These are phyloP conservation scores for Aechmea fasciata DNA, from an alignment of 176 grass and related monocot species.

Conservation along the genomic window DNA sequence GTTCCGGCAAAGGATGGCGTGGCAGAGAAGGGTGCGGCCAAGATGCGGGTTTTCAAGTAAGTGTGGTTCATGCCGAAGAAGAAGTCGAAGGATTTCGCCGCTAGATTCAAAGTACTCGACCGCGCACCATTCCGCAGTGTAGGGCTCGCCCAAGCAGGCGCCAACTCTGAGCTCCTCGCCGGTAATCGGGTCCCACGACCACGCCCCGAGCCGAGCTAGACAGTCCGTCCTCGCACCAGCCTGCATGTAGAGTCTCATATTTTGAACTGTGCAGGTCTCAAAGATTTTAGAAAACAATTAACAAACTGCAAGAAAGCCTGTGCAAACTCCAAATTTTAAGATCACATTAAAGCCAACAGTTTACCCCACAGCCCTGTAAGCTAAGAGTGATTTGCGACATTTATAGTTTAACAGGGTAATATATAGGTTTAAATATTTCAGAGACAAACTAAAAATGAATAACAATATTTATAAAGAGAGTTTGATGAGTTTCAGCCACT, in stretches of 20 bases:
- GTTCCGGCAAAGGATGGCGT: conserved; percentile 62
- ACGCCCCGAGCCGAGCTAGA: conserved; percentile 38
- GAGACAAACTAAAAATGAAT: too few relatives aligned
- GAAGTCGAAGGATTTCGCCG: conserved; percentile 39
- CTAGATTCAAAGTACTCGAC: conserved; percentile 51
- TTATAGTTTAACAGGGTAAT: too few relatives aligned
- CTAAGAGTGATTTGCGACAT: too few relatives aligned
- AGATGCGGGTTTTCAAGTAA: conserved; percentile 42
- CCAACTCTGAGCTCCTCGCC: conserved; percentile 56
- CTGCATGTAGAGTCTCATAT: conserved; percentile 16
- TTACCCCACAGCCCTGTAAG: too few relatives aligned
- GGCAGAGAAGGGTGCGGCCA: conserved; percentile 51
- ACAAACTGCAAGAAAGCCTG: conserved; percentile 10
- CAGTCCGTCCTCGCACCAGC: conserved; percentile 39
- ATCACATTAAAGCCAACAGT: neutral
- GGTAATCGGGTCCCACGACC: conserved; percentile 45
- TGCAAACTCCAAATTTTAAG: too few relatives aligned
- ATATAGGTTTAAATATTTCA: too few relatives aligned
- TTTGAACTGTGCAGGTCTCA: neutral
- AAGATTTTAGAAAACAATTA: neutral
- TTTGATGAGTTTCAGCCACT: too few relatives aligned
- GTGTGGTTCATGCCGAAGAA: conserved; percentile 39
- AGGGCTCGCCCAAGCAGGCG: conserved; percentile 42
- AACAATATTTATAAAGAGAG: too few relatives aligned
- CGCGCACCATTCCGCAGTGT: conserved; percentile 44